phyloP scores from a whole-genome alignment of 192 early-diverging fungal species.

The Podila epigama region DNA sequence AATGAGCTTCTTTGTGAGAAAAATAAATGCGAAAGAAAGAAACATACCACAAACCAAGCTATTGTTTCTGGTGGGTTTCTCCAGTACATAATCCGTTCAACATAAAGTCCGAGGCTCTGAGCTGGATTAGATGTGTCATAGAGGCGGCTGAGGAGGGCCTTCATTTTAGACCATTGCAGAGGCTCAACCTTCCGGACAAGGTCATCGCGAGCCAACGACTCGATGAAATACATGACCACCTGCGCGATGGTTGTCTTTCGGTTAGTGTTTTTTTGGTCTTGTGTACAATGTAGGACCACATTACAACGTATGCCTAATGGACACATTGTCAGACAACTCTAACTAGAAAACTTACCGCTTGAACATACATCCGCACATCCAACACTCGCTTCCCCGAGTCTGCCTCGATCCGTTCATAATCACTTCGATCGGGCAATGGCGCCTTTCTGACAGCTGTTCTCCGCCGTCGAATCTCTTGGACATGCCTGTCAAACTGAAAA shows the following conservation, averaged over 20 bases:
- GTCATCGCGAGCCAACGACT: conserved; percentile 41
- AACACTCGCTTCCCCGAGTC: conserved; percentile 36
- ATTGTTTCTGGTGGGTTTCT: conserved; percentile 31
- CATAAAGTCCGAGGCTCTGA: conserved; percentile 32
- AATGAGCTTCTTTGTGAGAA: too few relatives aligned
- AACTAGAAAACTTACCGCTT: conserved; percentile 26
- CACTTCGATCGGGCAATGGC: conserved; percentile 21
- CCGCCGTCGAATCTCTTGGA: conserved; percentile 41
- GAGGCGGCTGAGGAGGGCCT: conserved; percentile 24
- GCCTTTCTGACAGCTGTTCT: conserved; percentile 17
- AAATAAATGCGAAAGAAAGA: neutral
- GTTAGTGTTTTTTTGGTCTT: too few relatives aligned
- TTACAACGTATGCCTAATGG: too few relatives aligned
- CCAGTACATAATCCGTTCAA: conserved; percentile 37
- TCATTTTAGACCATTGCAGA: conserved; percentile 29
- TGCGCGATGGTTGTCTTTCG: too few relatives aligned
- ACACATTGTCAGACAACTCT: conserved; percentile 7
- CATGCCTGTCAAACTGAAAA: conserved; percentile 43
- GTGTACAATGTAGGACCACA: too few relatives aligned
- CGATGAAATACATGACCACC: conserved; percentile 29
- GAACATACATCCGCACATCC: conserved; percentile 17
- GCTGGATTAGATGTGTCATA: conserved; percentile 35
- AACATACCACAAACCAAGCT: conserved; percentile 36
- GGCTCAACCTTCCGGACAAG: conserved; percentile 20
- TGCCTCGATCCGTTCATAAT: conserved; percentile 25